Base-by-base conservation (phyloP, 768 basidiomycete genomes). In the Leucocoprinus sp. region DNA sequence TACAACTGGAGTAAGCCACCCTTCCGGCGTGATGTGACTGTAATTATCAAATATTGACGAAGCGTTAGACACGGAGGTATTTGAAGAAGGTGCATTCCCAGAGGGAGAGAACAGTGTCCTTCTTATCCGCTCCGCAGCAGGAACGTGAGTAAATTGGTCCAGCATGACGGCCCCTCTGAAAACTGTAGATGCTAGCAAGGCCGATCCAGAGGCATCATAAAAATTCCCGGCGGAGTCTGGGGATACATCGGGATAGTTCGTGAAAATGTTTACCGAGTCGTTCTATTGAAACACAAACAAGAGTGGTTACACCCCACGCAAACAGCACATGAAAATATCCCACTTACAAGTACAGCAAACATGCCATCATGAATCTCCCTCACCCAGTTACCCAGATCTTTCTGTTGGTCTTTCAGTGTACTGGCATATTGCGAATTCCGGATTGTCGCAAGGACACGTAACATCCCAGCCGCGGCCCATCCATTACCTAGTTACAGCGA, bases 391-490 rank as follows among this genome's bases (percentile, higher is more conserved):
- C 65, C 64, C 6, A 92, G 68, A 46, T 87, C 77, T 0, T 60
- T 64, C 51, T 78, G 75, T 57, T 88, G 65, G 12, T 56, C 62
- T 41, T 67, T 56, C 48, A 88, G 60, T 5, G 61, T 56, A 23
- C 64, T 64, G 1, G 72, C 65, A 50, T 68, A 87, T 39, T 71
- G 63, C 0, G 85, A 85, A 24, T 75, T 64, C 52, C 75, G 67
- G 47, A 91, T 81, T 1, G 87, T 91, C 2, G 75, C 80, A 0
- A 85, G 67, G 2, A 93, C 91, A 5, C 91, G 80, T 8, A 88
- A 66, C 74, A 91, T 91, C 1, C 92, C 91, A 14, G 80, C 84
- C 0, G 88, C 87, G 0, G 85, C 92, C 92, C 92, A 95, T 2
- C 69, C 91, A 46, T 93, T 92, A 0, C 90, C 90, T 84, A 2